Conservation (phyloP, 1,284 basidiomycete species). For the Trichosporon sp. region DNA sequence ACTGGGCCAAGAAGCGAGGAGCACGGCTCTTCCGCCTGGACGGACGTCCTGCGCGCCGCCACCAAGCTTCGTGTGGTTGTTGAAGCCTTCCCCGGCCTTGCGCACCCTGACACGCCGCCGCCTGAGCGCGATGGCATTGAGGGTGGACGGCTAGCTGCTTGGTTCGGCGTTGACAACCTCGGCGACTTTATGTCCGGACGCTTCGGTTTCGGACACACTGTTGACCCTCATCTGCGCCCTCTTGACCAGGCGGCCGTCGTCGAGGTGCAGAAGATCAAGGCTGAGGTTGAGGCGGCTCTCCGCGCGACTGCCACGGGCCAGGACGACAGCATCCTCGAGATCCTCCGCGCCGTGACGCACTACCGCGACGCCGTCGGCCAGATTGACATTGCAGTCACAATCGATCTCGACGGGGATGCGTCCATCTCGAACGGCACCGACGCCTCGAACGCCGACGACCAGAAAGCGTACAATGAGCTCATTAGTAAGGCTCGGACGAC, state of each 20-base stretch:
- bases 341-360: conserved; percentile 21
- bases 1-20: conserved; percentile 18
- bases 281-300: conserved; percentile 25
- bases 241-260: conserved; percentile 26
- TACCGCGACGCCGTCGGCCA: conserved; percentile 20
- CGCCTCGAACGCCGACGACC: conserved; percentile 21
- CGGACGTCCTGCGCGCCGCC: conserved; percentile 34
- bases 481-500: conserved; percentile 33
- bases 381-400: conserved; percentile 41
- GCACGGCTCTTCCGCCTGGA: conserved; percentile 25
- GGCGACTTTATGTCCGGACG: conserved; percentile 33
- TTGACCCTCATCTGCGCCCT: conserved; percentile 9
- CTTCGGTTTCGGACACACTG: conserved; percentile 32
- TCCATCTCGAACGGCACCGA: conserved; percentile 5
- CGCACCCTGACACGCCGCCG: conserved; percentile 16
- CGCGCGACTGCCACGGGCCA: neutral
- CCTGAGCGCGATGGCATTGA: conserved; percentile 11
- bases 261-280: conserved; percentile 24
- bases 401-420: conserved; percentile 42
- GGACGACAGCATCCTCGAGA: conserved; percentile 15
- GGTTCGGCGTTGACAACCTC: conserved; percentile 26
- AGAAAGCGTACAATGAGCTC: conserved; percentile 32
- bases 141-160: conserved; percentile 19
- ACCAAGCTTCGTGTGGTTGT: conserved; percentile 35
- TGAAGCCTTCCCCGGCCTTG: conserved; percentile 23